phyloP scores from a whole-genome alignment of 2,329 filamentous ascomycete genomes.

The Plenodomus lindquistii region DNA sequence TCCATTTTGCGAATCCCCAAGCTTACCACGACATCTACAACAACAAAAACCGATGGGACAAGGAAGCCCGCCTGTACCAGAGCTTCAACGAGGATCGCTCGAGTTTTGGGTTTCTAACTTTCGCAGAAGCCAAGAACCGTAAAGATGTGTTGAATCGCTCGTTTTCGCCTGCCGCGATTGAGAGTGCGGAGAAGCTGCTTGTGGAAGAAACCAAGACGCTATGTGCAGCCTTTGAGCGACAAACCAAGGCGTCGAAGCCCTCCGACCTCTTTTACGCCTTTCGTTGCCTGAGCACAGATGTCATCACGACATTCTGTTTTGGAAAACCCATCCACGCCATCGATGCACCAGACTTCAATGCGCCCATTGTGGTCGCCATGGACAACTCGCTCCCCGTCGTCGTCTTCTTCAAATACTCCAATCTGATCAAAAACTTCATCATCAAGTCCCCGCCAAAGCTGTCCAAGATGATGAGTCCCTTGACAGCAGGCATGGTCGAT shows the following conservation, averaged over 20 bases:
- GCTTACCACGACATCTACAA: constrained; percentile 53
- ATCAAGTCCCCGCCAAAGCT: constrained; percentile 44
- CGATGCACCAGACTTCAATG: constrained; percentile 45
- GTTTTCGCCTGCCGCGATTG: constrained; percentile 48
- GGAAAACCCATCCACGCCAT: constrained; percentile 46
- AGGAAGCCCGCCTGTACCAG: constrained; percentile 46
- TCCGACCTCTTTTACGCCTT: constrained; percentile 33
- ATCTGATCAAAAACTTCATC: constrained; percentile 43
- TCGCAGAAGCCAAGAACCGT: constrained; percentile 46
- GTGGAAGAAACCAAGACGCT: constrained; percentile 42
- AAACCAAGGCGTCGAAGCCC: constrained; percentile 20
- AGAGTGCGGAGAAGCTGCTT: constrained; percentile 43
- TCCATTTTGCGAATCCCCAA: constrained; percentile 49
- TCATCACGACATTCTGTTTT: constrained; percentile 47
- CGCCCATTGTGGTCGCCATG: constrained; percentile 50
- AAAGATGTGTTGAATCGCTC: constrained; percentile 49
- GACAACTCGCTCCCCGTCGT: constrained; percentile 42
- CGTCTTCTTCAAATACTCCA: constrained; percentile 48
- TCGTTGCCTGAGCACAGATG: constrained; percentile 24
- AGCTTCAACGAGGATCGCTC: constrained; percentile 49
- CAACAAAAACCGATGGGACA: constrained; percentile 48
- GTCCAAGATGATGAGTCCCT: constrained; percentile 42
- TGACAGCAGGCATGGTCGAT: constrained; percentile 45
- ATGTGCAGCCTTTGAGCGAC: constrained; percentile 32
- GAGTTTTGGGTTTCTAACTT: constrained; percentile 49